A percentile compares a stretch with the other conserved stretches of the same genome.
phyloP scores from a whole-genome alignment of 192 early-diverging fungal genomes.

The Cetraspora pellucida region DNA sequence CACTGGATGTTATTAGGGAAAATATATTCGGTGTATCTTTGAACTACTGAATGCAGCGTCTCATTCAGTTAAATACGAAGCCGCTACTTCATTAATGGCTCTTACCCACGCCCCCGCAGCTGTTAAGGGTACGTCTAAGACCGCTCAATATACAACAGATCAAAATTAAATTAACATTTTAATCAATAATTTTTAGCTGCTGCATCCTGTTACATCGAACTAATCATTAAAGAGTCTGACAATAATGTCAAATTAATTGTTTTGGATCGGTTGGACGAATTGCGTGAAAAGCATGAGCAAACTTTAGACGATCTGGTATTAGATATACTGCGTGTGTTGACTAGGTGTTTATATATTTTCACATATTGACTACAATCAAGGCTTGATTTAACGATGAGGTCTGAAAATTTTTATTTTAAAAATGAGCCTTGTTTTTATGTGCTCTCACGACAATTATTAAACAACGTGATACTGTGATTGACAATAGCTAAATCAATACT shows the following conservation, averaged over 20 bases:
- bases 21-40: conserved; percentile 91
- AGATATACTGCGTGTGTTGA: conserved; percentile 91
- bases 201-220: conserved; percentile 86
- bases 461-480: background rate
- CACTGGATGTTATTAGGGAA: conserved; percentile 53
- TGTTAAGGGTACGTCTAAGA: conserved; percentile 68
- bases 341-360: conserved; percentile 40
- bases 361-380: background rate
- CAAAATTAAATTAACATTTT: no score
- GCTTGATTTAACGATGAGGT: background rate
- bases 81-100: conserved; percentile 87
- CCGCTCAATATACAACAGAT: no score
- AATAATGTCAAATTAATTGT: conserved; percentile 99
- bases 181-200: conserved; percentile 62
- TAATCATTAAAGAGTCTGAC: conserved; percentile 91
- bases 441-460: background rate
- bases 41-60: conserved; percentile 79
- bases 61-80: conserved; percentile 96
- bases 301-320: conserved; percentile 93
- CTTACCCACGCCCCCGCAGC: conserved; percentile 87
- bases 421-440: no score
- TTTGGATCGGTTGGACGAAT: conserved; percentile 84
- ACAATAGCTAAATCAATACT: no score
- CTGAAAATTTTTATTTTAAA: no score
- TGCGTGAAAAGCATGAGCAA: conserved; percentile 86